Percentiles rank a stretch among this genome's conserved stretches.
These are phyloP conservation scores for Globisporangium parvum DNA, from an alignment of 352 stramenopile genomes.

Conservation along the genomic window DNA sequence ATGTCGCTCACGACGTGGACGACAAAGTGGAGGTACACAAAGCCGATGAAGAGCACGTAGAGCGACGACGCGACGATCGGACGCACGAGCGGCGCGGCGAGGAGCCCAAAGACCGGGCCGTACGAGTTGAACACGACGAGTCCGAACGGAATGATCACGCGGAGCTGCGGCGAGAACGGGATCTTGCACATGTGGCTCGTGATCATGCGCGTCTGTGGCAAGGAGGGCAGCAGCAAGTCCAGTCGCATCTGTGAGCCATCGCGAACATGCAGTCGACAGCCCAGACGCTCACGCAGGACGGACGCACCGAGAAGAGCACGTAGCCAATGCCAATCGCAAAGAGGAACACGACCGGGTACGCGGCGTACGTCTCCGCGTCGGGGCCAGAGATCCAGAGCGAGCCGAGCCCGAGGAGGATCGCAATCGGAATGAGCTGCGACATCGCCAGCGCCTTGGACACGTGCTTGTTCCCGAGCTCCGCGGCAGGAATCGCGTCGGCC, in stretches of 20 bases:
- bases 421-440: constrained; percentile 67
- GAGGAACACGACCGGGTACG: constrained; percentile 74
- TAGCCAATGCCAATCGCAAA: constrained; percentile 77
- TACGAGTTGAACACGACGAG: constrained; percentile 77
- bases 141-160: constrained; percentile 72
- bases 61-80: constrained; percentile 61
- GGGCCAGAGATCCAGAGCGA: constrained; percentile 71
- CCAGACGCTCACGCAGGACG: background rate
- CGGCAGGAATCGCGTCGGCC: constrained; percentile 41
- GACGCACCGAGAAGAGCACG: constrained; percentile 77
- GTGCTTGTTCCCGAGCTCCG: constrained; percentile 82
- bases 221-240: no score
- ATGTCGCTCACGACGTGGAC: constrained; percentile 80
- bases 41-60: constrained; percentile 70
- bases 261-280: no score
- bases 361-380: constrained; percentile 51
- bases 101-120: constrained; percentile 35
- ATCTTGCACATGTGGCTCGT: constrained; percentile 89
- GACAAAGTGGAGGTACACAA: constrained; percentile 80
- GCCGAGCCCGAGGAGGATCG: constrained; percentile 47
- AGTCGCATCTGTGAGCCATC: constrained; percentile 1
- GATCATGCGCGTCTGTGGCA: constrained; percentile 78
- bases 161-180: constrained; percentile 73
- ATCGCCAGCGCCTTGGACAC: constrained; percentile 76
- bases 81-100: constrained; percentile 42